Base-by-base conservation (phyloP, 305 asterid genomes). In the Lippia alba region DNA sequence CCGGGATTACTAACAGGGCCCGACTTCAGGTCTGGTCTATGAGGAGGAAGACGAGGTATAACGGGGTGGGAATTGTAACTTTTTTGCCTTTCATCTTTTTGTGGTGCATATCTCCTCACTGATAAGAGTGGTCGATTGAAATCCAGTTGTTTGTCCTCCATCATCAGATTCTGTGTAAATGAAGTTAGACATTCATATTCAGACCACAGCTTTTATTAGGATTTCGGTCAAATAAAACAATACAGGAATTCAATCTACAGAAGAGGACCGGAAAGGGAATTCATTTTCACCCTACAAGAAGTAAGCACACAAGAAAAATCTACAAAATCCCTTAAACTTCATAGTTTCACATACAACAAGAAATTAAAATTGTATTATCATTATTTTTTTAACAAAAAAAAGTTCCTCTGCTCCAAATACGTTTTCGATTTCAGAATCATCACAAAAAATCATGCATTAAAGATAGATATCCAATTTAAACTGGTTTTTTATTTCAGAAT, bases 1-100 rank as follows among this genome's bases (percentile, higher is more conserved):
- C 99, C 97, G 0, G 96, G 86, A 56, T 84, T 80, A 3, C 87
- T 80, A 41, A 94, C 68, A 0, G 99, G 96, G 6, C 97, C 99
- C 3, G 96, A 89, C 61, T 86, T 91, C 18, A 87, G 78, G 32
- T 91, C 89, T 7, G 97, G 73, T 80, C 57, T 83, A 78, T 79
- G 76, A 50, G 54, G 50, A 62, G 96, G 94, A 72, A 77, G 84
- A 49, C 63, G 81, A 67, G 85, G 84, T 15, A 71, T 40, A 53
- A 70, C 59, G 5, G 67, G 73, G 17, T 64, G 44, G 12, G 74
- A 46, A 15, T 72, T 66, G 34, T 56, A 53, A 33, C 44, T 44
- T 62, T 55, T 80, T 24, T 24, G 30, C 66, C 62, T 36, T 60
- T 61, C 73, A 53, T 71, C 79, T 19, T 74, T 74, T 0, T 74